Evolutionary conservation across 106 monocot species (phyloP).

Genomic region (Dioscorea alata): DNA sequence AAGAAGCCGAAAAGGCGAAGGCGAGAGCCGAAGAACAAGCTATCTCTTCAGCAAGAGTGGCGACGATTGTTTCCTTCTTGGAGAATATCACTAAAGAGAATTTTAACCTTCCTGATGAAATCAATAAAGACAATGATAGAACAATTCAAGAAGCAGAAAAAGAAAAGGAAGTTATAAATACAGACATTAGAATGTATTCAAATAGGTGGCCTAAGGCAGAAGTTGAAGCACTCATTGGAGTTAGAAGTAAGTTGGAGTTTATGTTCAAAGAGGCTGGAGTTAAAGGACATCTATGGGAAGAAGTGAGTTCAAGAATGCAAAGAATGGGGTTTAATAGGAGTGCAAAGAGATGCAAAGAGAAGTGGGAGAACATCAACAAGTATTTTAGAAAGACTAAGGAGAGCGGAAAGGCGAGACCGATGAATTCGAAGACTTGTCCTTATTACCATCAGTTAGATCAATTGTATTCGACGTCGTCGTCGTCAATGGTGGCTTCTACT

Average conservation of each 20-base stretch:
- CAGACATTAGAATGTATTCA: conserved; percentile 1
- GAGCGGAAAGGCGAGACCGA: conserved; percentile 64
- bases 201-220: conserved; percentile 90
- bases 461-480: conserved; percentile 50
- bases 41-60: conserved; percentile 56
- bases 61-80: conserved; percentile 73
- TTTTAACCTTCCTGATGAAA: conserved; percentile 35
- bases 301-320: conserved; percentile 71
- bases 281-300: conserved; percentile 94
- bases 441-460: conserved; percentile 90
- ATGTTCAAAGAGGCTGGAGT: conserved; percentile 76
- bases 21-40: conserved; percentile 56
- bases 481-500: background rate
- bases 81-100: conserved; percentile 77
- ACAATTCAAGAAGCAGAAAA: background rate
- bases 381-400: conserved; percentile 92
- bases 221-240: conserved; percentile 82
- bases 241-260: conserved; percentile 57
- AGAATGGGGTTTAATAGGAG: conserved; percentile 60
- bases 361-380: conserved; percentile 99
- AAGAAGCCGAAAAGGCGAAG: conserved; percentile 46
- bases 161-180: background rate
- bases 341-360: conserved; percentile 96
- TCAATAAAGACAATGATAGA: background rate
- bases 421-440: conserved; percentile 80